Conservation (phyloP, 768 basidiomycete species). For the Amyloporia xantha region DNA sequence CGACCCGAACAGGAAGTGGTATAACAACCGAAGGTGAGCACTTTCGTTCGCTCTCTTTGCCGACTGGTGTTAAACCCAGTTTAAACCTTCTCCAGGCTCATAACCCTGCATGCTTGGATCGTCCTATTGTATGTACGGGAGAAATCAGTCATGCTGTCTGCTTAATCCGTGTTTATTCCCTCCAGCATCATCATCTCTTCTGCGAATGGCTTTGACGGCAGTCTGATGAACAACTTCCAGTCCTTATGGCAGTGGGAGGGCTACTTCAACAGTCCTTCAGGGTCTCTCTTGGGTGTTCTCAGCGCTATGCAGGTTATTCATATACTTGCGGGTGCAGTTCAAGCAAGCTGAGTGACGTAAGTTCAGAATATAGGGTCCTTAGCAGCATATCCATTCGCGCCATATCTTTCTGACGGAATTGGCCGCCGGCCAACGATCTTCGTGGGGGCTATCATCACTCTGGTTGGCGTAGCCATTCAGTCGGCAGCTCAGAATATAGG, state of each 20-base stretch:
- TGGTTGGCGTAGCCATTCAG: slow-evolving; percentile 32
- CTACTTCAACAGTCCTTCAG: slow-evolving; percentile 26
- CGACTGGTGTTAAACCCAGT: background rate
- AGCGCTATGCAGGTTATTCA: slow-evolving; percentile 29
- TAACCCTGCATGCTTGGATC: slow-evolving; percentile 24
- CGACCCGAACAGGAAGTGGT: slow-evolving; percentile 69
- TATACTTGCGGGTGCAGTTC: too few species aligned
- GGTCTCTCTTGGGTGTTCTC: slow-evolving; percentile 26
- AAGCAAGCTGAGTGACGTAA: background rate
- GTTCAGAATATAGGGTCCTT: slow-evolving; percentile 35
- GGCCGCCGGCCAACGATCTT: slow-evolving; percentile 33
- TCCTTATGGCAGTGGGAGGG: slow-evolving; percentile 31
- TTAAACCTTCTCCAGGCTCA: slow-evolving; percentile 11
- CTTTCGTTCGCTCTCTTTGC: background rate
- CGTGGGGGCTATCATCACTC: slow-evolving; percentile 33
- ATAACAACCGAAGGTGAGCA: slow-evolving; percentile 60
- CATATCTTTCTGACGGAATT: slow-evolving; percentile 34
- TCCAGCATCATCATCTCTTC: slow-evolving; percentile 30
- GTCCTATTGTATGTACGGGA: slow-evolving; percentile 18
- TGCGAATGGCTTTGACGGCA: slow-evolving; percentile 33
- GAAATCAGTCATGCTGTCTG: background rate
- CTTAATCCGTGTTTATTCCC: background rate
- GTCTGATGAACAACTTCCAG: slow-evolving; percentile 37
- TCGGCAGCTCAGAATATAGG: slow-evolving; percentile 33
- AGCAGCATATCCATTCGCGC: slow-evolving; percentile 32